Conservation (phyloP, 139 green algal genomes). For the Eudorina sp. region DNA sequence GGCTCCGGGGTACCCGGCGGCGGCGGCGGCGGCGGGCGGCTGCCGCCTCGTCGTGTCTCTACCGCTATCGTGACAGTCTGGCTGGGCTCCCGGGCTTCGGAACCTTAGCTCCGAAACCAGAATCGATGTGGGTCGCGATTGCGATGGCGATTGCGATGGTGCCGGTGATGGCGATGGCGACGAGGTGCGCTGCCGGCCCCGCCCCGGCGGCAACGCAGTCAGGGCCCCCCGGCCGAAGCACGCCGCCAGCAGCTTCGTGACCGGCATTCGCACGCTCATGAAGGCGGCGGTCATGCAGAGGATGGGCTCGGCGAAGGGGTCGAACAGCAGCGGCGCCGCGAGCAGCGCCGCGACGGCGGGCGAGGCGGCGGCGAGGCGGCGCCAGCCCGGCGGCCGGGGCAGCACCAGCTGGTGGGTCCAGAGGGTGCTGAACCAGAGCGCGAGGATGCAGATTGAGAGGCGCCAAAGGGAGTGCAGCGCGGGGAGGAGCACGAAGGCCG, state of each 20-base stretch:
- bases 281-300: not conserved
- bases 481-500: conserved; percentile 11
- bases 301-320: conserved; percentile 1
- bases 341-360: not conserved
- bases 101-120: too few relatives aligned
- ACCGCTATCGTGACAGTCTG: too few relatives aligned
- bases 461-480: not conserved
- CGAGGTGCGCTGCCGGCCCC: too few relatives aligned
- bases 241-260: conserved; percentile 22
- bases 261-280: conserved; percentile 23
- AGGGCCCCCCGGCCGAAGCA: conserved; percentile 33
- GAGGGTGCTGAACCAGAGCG: not conserved
- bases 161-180: not conserved
- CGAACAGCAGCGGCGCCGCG: conserved; percentile 7
- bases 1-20: too few relatives aligned
- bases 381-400: not conserved
- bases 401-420: conserved; percentile 31
- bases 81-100: too few relatives aligned
- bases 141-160: too few relatives aligned
- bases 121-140: too few relatives aligned
- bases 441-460: not conserved
- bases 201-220: not conserved
- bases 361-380: not conserved
- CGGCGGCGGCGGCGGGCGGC: too few relatives aligned
- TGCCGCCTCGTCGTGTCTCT: too few relatives aligned